Conservation (phyloP, 2,329 filamentous ascomycete genomes). For the Diaporthe citriasiana region DNA sequence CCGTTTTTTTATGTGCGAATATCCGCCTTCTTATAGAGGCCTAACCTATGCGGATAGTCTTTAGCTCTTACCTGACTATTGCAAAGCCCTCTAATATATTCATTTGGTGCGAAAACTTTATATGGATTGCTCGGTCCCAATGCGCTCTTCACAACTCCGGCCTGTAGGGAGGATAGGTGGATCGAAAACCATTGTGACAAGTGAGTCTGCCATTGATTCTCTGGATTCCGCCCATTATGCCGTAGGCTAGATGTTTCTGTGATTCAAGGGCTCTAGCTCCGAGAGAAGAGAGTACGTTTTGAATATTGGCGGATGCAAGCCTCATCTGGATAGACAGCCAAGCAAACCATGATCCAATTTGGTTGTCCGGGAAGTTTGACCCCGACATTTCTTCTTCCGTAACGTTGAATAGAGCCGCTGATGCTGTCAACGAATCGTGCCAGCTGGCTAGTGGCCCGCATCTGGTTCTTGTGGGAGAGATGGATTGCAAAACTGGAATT, state of each 20-base stretch:
- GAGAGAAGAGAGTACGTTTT: not conserved
- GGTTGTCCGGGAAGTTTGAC: not conserved
- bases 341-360: not conserved
- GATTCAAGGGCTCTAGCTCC: not conserved
- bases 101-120: not conserved
- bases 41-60: no score
- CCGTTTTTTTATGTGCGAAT: no score
- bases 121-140: not conserved
- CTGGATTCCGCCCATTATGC: slow-evolving; percentile 16
- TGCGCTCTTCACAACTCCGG: not conserved
- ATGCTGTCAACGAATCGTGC: not conserved
- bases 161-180: slow-evolving; percentile 18
- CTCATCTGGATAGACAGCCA: not conserved
- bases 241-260: not conserved
- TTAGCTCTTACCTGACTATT: not conserved
- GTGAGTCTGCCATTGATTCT: slow-evolving; percentile 43
- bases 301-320: not conserved
- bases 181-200: slow-evolving; percentile 41
- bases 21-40: no score
- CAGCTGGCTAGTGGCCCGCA: slow-evolving; percentile 5
- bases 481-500: slow-evolving; percentile 38
- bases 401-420: not conserved
- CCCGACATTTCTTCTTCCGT: not conserved
- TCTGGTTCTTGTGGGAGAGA: not conserved
- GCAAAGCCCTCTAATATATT: not conserved